A percentile compares a stretch with the other conserved stretches of the same genome.
phyloP scores from a whole-genome alignment of 129 eudicot species.

The Sambucus nigra region DNA sequence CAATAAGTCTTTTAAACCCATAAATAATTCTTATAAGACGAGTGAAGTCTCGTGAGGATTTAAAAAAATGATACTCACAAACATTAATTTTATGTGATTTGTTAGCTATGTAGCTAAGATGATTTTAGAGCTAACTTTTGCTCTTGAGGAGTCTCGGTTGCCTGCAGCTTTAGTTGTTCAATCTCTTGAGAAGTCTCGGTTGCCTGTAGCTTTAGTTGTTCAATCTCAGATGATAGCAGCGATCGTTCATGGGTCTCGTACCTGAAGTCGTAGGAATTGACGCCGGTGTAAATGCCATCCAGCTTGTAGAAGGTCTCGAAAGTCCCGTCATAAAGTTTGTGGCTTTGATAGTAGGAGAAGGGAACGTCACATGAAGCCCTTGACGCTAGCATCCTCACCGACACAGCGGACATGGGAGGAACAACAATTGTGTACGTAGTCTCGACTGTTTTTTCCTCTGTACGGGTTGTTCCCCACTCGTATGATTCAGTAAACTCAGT shows the following conservation, averaged over 20 bases:
- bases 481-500: constrained; percentile 1
- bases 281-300: constrained; percentile 5
- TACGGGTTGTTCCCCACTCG: not conserved
- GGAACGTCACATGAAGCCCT: constrained; percentile 8
- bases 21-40: too few species aligned
- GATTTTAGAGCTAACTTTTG: too few species aligned
- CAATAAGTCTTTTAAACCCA: too few species aligned
- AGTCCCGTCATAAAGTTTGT: not conserved
- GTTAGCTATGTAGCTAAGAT: too few species aligned
- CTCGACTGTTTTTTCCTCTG: not conserved
- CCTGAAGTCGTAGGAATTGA: constrained; percentile 1
- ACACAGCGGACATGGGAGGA: not conserved
- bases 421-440: not conserved
- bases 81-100: too few species aligned
- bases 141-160: too few species aligned
- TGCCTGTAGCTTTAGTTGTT: too few species aligned
- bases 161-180: too few species aligned
- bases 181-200: too few species aligned
- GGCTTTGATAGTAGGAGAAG: constrained; percentile 1
- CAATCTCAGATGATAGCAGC: not conserved
- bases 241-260: not conserved
- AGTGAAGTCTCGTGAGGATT: too few species aligned
- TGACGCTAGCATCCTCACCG: not conserved
- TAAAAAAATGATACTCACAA: too few species aligned
- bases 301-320: not conserved